These are phyloP conservation scores for Boeremia lycopersici DNA, from an alignment of 2,329 filamentous ascomycete species.

Conservation along the genomic window DNA sequence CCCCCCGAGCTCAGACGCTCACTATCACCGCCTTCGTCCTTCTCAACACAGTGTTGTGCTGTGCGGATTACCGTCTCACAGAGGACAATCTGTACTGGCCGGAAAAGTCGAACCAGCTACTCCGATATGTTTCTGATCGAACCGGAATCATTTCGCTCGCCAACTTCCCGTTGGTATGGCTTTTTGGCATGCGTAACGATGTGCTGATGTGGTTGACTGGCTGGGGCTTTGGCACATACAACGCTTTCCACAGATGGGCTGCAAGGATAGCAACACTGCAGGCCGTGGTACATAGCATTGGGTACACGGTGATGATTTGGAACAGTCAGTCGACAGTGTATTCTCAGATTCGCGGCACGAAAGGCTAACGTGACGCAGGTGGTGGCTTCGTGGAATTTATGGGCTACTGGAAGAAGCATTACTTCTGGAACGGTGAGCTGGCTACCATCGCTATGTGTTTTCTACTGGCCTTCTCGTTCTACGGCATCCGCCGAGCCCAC, in stretches of 20 bases:
- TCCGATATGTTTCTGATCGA: constrained; percentile 66
- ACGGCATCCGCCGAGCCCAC: constrained; percentile 58
- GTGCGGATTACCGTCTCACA: constrained; percentile 54
- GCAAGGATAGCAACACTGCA: constrained; percentile 67
- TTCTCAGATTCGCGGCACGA: background rate
- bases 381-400: constrained; percentile 48
- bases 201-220: constrained; percentile 69
- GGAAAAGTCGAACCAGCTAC: constrained; percentile 46
- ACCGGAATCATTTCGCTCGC: constrained; percentile 68
- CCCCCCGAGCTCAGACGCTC: constrained; percentile 55
- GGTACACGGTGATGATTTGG: constrained; percentile 59
- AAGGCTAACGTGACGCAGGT: constrained; percentile 4
- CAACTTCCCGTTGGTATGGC: constrained; percentile 68
- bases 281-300: constrained; percentile 66
- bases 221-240: constrained; percentile 71
- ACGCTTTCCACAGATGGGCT: constrained; percentile 70
- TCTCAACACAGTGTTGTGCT: constrained; percentile 52
- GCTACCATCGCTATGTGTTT: constrained; percentile 53
- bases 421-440: constrained; percentile 59
- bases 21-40: constrained; percentile 53
- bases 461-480: constrained; percentile 55
- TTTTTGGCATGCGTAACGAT: constrained; percentile 72
- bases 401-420: constrained; percentile 51
- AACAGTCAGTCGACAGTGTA: constrained; percentile 20
- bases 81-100: constrained; percentile 55